Evolutionary conservation across 129 eudicot genomes (phyloP), one percentile per base, ranked within the genome.

Genomic region (Flaveria trinervia): DNA sequence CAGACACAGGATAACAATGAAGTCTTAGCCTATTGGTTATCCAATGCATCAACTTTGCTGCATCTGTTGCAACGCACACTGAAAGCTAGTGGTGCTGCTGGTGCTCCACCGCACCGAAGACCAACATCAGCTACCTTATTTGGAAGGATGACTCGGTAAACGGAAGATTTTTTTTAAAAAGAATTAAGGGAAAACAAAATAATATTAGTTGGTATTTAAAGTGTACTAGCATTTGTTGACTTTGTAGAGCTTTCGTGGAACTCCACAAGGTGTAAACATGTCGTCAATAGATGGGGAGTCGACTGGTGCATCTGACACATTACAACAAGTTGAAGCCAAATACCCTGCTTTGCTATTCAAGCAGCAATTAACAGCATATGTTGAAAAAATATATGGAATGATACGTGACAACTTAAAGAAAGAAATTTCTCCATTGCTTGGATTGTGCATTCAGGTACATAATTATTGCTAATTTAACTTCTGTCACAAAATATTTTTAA

Each of bases 121-220:
- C 68, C 96, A 18, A 67, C 97, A 25, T 89, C 98, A 54, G 84
- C 84, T 57, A 66, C 80, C 46, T 60, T 80, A 20, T 80, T 80
- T 68, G 99, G 97, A 77, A 89, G 99, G 86, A 94, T 94, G 99
- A 94, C 99, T 57, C 93, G 96, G 97, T 94, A 81, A 77, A 78
- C 12, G 9, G 10, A 23, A 11, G 48, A 59, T 43, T 23, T 23
- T 0, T 0, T 0, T 0, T 0, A 23, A 23, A 23, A 23, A 11
- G 48, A 59, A 41, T 17, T 43, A 41, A 23, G 70, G 33, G 43
- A 45, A 50, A 15, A 50, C 15, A 71, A 60, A 76, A 18, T 36
- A 15, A 76, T 50, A 50, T 50, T 43, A 57, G 30, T 25, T 65
- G n/a, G 44, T 46, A n/a, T 55, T 30, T 26, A n/a, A 43, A 65